phyloP scores from a whole-genome alignment of 2,329 filamentous ascomycete genomes.

The Neonectria hederae region DNA sequence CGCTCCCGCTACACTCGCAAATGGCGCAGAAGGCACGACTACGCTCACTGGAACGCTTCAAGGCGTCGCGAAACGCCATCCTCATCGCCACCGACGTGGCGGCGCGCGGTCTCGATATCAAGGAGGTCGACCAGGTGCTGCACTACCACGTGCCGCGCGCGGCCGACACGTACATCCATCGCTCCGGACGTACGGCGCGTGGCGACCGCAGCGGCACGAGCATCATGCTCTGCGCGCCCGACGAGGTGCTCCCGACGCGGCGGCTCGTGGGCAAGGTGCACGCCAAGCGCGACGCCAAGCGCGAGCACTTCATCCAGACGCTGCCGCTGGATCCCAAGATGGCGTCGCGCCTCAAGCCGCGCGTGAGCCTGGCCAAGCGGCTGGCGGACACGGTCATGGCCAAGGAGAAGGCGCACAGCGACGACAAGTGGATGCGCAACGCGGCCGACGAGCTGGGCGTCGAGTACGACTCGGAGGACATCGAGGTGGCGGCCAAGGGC shows the following conservation, averaged over 20 bases:
- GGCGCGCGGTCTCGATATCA: constrained; percentile 92
- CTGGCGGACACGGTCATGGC: constrained; percentile 85
- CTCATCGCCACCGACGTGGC: constrained; percentile 94
- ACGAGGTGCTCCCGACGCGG: constrained; percentile 87
- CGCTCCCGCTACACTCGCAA: constrained; percentile 84
- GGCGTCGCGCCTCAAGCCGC: constrained; percentile 77
- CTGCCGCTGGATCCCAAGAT: constrained; percentile 86
- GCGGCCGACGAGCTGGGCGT: constrained; percentile 94
- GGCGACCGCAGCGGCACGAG: constrained; percentile 81
- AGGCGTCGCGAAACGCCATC: constrained; percentile 71
- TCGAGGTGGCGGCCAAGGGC: constrained; percentile 74
- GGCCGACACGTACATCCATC: constrained; percentile 94
- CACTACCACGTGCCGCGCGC: constrained; percentile 95
- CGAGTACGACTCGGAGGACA: constrained; percentile 90
- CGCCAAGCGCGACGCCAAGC: constrained; percentile 63
- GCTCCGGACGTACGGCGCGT: constrained; percentile 92
- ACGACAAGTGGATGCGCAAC: constrained; percentile 83
- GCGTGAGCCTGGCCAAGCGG: constrained; percentile 83
- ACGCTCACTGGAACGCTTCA: constrained; percentile 91
- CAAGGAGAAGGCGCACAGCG: constrained; percentile 85
- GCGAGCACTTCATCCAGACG: constrained; percentile 77
- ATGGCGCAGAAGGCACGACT: constrained; percentile 97
- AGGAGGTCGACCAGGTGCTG: constrained; percentile 85
- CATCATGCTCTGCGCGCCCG: constrained; percentile 88
- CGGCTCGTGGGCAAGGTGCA: constrained; percentile 91